A percentile compares a stretch with the other conserved stretches of the same genome.
phyloP scores from a whole-genome alignment of 2,329 filamentous ascomycete species.

The Aureobasidium uvarum region DNA sequence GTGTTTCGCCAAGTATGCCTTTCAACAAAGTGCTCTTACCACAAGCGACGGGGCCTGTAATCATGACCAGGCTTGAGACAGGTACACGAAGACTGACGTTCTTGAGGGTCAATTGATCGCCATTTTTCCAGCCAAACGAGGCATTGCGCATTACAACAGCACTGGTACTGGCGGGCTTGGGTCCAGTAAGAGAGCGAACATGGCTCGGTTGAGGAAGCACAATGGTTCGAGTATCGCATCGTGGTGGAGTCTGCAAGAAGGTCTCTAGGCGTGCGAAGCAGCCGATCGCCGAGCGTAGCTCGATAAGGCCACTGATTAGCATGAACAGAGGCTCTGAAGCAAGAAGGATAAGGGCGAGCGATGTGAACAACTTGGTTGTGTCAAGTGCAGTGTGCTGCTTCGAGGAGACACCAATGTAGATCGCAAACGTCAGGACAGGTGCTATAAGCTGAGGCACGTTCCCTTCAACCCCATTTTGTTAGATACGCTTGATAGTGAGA shows the following conservation, averaged over 20 bases:
- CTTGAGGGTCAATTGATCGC: conserved; percentile 44
- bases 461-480: neutral
- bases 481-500: neutral
- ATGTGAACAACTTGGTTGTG: conserved; percentile 23
- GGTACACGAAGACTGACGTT: conserved; percentile 44
- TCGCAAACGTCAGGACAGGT: conserved; percentile 24
- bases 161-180: conserved; percentile 32
- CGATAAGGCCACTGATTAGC: conserved; percentile 20
- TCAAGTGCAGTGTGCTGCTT: neutral
- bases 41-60: conserved; percentile 53
- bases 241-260: conserved; percentile 38
- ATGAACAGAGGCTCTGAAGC: conserved; percentile 22
- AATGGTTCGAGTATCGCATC: conserved; percentile 34
- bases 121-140: conserved; percentile 48
- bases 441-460: conserved; percentile 26
- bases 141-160: conserved; percentile 41
- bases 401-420: conserved; percentile 11
- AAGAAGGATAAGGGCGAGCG: conserved; percentile 21
- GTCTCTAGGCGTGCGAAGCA: conserved; percentile 50
- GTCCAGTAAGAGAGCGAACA: neutral
- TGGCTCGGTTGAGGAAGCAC: conserved; percentile 23
- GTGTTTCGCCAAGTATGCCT: conserved; percentile 39
- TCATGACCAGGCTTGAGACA: conserved; percentile 47
- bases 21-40: conserved; percentile 54
- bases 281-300: conserved; percentile 32